Evolutionary conservation across 192 early-diverging fungal species (phyloP).

Genomic region (Funneliformis geosporum): DNA sequence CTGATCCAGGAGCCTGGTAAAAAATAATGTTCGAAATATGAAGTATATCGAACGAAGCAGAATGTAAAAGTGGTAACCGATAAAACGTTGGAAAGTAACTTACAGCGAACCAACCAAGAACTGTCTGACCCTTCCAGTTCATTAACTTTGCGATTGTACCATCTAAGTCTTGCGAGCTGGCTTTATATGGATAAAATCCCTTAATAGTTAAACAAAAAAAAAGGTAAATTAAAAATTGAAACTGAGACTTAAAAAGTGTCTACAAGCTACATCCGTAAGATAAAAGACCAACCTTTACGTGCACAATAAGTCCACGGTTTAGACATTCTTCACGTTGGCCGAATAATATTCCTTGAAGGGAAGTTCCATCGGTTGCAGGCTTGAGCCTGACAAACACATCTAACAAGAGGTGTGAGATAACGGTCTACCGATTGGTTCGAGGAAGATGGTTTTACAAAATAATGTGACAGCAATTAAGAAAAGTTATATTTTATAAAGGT

Average conservation of each 20-base stretch:
- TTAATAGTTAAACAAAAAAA: neutral
- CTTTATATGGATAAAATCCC: constrained; percentile 33
- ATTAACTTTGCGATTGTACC: constrained; percentile 31
- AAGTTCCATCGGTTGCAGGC: constrained; percentile 21
- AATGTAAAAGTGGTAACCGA: neutral
- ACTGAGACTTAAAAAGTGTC: neutral
- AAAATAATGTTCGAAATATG: neutral
- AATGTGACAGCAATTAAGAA: neutral
- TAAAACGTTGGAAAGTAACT: neutral
- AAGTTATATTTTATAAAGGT: neutral
- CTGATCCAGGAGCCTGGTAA: constrained; percentile 21
- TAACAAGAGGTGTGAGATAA: constrained; percentile 20
- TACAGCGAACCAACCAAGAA: constrained; percentile 36
- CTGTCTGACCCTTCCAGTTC: constrained; percentile 35
- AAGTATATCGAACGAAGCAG: neutral
- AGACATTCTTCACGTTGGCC: constrained; percentile 32
- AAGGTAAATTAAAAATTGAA: neutral
- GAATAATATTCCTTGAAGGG: constrained; percentile 32
- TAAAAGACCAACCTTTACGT: constrained; percentile 24
- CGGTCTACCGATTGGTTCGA: constrained; percentile 1
- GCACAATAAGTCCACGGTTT: constrained; percentile 27
- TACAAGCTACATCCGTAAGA: neutral
- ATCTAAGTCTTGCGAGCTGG: constrained; percentile 24
- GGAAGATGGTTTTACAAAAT: constrained; percentile 2
- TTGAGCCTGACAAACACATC: constrained; percentile 33